Evolutionary conservation across 2,329 filamentous ascomycete species (phyloP).

Genomic region (Teratosphaeriaceae sp.): DNA sequence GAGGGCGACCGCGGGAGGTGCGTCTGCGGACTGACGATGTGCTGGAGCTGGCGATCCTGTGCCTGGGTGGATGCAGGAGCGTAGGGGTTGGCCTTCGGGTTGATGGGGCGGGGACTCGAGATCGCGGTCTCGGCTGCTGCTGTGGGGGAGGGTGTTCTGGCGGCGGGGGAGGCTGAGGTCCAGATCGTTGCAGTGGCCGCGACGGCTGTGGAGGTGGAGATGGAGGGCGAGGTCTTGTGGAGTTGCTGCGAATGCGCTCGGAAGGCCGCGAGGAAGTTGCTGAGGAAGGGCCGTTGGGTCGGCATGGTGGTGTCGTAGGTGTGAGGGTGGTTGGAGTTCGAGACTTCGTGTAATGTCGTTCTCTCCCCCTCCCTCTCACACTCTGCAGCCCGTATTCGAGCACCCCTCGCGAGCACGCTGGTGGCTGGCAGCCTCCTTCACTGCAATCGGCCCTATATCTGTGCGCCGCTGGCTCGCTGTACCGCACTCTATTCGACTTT

Average conservation of each 20-base stretch:
- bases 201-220: constrained; percentile 36
- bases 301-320: constrained; percentile 53
- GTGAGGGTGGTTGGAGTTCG: too few species aligned
- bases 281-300: constrained; percentile 58
- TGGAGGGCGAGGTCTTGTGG: constrained; percentile 48
- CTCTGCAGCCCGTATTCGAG: too few species aligned
- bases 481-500: too few species aligned
- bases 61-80: constrained; percentile 25
- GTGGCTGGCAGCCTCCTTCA: too few species aligned
- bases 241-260: constrained; percentile 53
- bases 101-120: constrained; percentile 41
- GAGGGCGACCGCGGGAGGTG: constrained; percentile 31
- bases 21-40: constrained; percentile 31
- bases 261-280: constrained; percentile 62
- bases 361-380: too few species aligned
- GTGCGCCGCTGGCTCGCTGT: too few species aligned
- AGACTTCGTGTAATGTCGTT: too few species aligned
- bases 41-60: constrained; percentile 33
- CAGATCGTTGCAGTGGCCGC: constrained; percentile 25
- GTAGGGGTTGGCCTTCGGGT: constrained; percentile 36
- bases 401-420: too few species aligned
- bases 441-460: too few species aligned
- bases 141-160: constrained; percentile 9
- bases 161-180: constrained; percentile 16
- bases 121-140: constrained; percentile 28